Evolutionary conservation across 1,139 yeast genomes (phyloP), one percentile per base, ranked within the genome.

Genomic region (Yamadazyma triangularis): DNA sequence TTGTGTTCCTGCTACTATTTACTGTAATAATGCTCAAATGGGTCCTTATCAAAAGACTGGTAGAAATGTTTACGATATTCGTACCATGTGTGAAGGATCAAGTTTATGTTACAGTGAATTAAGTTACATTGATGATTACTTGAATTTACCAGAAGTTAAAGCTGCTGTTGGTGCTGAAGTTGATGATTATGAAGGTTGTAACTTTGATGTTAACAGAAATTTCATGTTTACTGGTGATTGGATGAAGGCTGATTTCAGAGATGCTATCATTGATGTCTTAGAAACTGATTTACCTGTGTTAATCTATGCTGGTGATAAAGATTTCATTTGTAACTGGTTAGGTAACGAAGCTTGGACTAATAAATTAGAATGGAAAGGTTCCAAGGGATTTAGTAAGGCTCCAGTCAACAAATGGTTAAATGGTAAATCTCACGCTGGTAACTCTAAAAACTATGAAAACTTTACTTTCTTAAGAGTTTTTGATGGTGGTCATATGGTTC

Each of bases 131-230:
- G 61, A 56, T 32, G 48, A 57, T 18, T 62, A 58, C 47, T 58
- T 62, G 50, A 62, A 62, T 40, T 47, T 49, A 32, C 62, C 58
- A 19, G 59, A 51, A 32, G 69, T 62, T 25, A 81, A 79, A 64
- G 77, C 73, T 42, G 91, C 89, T 25, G 70, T 91, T 36, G 98
- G 98, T 38, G 96, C 93, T 26, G 96, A 89, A 60, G 94, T 87
- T 37, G 91, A 83, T 33, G 58, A 65, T 30, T 91, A 80, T 60
- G 80, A 81, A 56, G 77, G 88, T 24, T 91, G 98, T 70, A 87
- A 86, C 68, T 76, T 80, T 54, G 91, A 83, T 48, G 74, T 86
- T 45, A 81, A 81, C 72, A 75, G 85, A 56, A 82, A 81, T 70
- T 89, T 89, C 58, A 55, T 82, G 50, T 79, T 85, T 54, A 86